phyloP scores from a whole-genome alignment of 2,329 filamentous ascomycete genomes.

The Penicillium sp. region DNA sequence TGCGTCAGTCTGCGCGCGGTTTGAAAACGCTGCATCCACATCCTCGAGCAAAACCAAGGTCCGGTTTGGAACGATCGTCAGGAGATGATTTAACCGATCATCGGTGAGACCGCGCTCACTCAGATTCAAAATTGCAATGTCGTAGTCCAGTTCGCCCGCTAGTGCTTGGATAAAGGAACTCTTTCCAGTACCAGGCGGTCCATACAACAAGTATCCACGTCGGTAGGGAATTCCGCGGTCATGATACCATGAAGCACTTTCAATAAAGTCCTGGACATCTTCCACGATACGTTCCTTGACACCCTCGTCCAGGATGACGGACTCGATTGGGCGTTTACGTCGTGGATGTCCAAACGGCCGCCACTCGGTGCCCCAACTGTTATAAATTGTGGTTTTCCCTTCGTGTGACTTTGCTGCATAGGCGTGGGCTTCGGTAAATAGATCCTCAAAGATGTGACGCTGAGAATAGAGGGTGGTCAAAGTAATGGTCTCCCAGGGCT shows the following conservation, averaged over 20 bases:
- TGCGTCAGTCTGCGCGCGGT: constrained; percentile 66
- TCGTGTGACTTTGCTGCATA: constrained; percentile 77
- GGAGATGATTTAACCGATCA: constrained; percentile 78
- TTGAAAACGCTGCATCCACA: constrained; percentile 85
- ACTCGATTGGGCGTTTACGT: constrained; percentile 80
- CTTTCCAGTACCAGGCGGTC: constrained; percentile 87
- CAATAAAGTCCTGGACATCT: constrained; percentile 80
- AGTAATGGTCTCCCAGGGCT: constrained; percentile 91
- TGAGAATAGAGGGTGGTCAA: constrained; percentile 89
- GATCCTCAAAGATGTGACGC: constrained; percentile 81
- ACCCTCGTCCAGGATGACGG: constrained; percentile 80
- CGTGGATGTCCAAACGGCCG: constrained; percentile 77
- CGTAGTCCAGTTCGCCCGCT: constrained; percentile 87
- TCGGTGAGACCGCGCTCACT: constrained; percentile 87
- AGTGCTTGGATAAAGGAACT: constrained; percentile 95
- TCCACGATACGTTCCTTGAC: constrained; percentile 76
- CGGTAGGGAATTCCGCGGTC: constrained; percentile 94
- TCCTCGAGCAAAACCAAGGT: constrained; percentile 85
- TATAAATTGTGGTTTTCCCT: constrained; percentile 91
- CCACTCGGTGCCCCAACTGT: constrained; percentile 82
- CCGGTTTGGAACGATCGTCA: constrained; percentile 79
- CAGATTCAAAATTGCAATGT: constrained; percentile 87
- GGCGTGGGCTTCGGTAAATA: constrained; percentile 82
- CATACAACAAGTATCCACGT: constrained; percentile 82
- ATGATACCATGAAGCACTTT: constrained; percentile 80